A percentile compares a stretch with the other conserved stretches of the same genome.
phyloP scores from a whole-genome alignment of 179 eudicot genomes.

The Silene vulgaris region DNA sequence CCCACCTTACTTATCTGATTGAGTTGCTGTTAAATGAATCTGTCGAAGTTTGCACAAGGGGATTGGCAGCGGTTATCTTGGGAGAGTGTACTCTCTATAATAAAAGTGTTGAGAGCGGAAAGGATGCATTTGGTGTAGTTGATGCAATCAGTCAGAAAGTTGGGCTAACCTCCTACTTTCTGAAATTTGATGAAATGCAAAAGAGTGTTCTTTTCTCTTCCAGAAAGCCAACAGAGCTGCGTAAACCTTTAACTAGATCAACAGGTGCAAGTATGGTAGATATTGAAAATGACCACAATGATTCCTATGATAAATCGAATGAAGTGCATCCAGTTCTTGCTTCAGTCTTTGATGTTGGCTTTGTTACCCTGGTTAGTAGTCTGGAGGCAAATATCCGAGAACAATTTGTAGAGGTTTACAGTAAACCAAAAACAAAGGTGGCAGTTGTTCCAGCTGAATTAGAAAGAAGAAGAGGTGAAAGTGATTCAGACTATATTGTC shows the following conservation, averaged over 20 bases:
- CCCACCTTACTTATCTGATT: slow-evolving; percentile 73
- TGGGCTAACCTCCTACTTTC: slow-evolving; percentile 71
- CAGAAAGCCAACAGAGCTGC: slow-evolving; percentile 46
- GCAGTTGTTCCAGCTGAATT: slow-evolving; percentile 86
- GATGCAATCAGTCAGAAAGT: slow-evolving; percentile 82
- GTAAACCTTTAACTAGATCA: slow-evolving; percentile 67
- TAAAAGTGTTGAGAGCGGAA: slow-evolving; percentile 51
- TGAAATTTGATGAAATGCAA: slow-evolving; percentile 88
- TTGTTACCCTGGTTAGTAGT: slow-evolving; percentile 49
- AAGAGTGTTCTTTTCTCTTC: slow-evolving; percentile 59
- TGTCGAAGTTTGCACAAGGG: slow-evolving; percentile 49
- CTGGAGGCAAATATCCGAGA: slow-evolving; percentile 77
- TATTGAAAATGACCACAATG: slow-evolving; percentile 59
- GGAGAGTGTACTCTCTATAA: slow-evolving; percentile 82
- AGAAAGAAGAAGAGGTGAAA: slow-evolving; percentile 70
- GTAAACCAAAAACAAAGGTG: slow-evolving; percentile 79
- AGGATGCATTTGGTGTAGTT: slow-evolving; percentile 62
- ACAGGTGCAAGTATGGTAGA: slow-evolving; percentile 77
- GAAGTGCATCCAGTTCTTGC: slow-evolving; percentile 74
- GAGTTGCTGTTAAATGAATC: slow-evolving; percentile 66
- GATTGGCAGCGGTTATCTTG: slow-evolving; percentile 72
- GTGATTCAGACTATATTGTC: slow-evolving; percentile 59
- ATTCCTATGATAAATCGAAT: slow-evolving; percentile 35
- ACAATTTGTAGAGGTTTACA: slow-evolving; percentile 62
- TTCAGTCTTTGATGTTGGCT: slow-evolving; percentile 60